Base-by-base conservation (phyloP, 2,329 filamentous ascomycete genomes). In the Calonectria pteridis region DNA sequence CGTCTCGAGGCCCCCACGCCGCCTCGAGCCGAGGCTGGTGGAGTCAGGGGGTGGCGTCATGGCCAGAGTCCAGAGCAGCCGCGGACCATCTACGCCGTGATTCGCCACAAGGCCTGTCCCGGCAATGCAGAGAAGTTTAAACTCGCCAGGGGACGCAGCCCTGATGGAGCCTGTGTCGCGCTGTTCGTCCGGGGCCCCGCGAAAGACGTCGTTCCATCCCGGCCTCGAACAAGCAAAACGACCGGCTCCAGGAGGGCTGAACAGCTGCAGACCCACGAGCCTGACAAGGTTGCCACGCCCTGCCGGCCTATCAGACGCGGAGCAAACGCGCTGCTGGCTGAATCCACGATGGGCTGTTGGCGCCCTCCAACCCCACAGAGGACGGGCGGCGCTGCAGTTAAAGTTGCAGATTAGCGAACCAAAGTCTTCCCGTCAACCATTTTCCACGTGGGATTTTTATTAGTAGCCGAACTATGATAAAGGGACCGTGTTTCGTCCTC, bases 331-430 rank as follows among this genome's bases (percentile, higher is more conserved):
- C n/a, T 37, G 13, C 37, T 37, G 55, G 55, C 55, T 20, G 29
- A 53, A 20, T 53, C 6, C 6, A 2, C 40, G 6, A 40, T 26
- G n/a, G 33, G 9, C 55, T 35, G 55, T 59, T 59, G 55, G 55
- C 13, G 55, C 55, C 55, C n/a, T 35, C n/a, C 55, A 59, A 40
- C 55, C 55, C 55, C 55, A 37, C 55, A 40, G 53, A 26, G 18
- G 20, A 16, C 33, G 4, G 13, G 16, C 10, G 40, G n/a, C 40
- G 10, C 33, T 37, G 33, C 1, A n/a, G 13, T 59, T 59, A 11
- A 37, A 28, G 55, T 59, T 59, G 55, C 2, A 23, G 55, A 59
- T 59, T 59, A 59, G 55, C 55, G 55, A 59, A 59, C 55, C 55
- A 37, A n/a, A 18, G 37, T 29, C 31, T 40, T 59, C n/a, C 40